Conservation (phyloP, 345 rosid species). For the Pistacia atlantica region DNA sequence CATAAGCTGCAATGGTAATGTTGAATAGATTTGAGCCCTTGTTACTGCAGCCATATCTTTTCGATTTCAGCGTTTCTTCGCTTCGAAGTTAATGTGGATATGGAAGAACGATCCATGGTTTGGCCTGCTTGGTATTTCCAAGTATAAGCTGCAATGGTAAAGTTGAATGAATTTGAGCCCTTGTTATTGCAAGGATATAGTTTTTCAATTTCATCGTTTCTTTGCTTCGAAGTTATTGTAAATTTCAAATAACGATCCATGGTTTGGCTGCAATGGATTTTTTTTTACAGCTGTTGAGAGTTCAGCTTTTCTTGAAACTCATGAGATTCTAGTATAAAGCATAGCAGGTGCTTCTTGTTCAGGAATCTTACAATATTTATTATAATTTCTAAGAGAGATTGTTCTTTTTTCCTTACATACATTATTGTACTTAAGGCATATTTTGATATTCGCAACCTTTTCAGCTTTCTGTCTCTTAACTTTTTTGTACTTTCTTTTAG, state of each 20-base stretch:
- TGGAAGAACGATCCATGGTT: not conserved
- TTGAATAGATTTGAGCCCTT: not conserved
- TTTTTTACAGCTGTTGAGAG: not conserved
- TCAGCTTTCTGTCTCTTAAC: not conserved
- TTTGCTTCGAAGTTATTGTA: not conserved
- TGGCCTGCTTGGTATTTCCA: too few species aligned
- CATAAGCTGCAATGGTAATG: not conserved
- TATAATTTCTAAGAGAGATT: slow-evolving; percentile 32
- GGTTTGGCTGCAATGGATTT: too few species aligned
- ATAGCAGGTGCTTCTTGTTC: not conserved
- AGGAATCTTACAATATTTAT: slow-evolving; percentile 25
- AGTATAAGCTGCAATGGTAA: too few species aligned
- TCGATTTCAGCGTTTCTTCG: not conserved
- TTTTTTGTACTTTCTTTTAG: not conserved
- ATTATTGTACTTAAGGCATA: not conserved
- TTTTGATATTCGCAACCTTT: slow-evolving; percentile 7
- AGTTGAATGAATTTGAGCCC: not conserved
- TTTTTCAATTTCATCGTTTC: not conserved
- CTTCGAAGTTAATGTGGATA: not conserved
- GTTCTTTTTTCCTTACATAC: slow-evolving; percentile 14
- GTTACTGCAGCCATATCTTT: not conserved
- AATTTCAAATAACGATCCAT: too few species aligned
- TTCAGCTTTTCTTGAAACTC: not conserved
- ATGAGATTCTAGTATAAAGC: not conserved
- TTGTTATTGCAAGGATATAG: not conserved